Conservation (phyloP, 768 basidiomycete species). For the Suillus tomentosus region DNA sequence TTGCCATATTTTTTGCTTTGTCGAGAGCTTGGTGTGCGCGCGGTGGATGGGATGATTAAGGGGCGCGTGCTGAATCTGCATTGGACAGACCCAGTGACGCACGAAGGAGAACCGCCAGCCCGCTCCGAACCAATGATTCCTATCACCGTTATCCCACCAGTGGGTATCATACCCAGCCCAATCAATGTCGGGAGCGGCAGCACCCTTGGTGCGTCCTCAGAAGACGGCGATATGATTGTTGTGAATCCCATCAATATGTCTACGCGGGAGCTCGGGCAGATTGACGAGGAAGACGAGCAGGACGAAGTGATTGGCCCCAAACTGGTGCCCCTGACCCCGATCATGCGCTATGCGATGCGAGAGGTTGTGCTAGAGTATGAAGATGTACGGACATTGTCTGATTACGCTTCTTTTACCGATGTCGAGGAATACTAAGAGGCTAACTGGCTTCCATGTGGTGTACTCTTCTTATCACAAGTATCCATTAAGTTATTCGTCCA, state of each 20-base stretch:
- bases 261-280: slow-evolving; percentile 44
- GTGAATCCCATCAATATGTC: slow-evolving; percentile 39
- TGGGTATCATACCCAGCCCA: slow-evolving; percentile 30
- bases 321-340: slow-evolving; percentile 74
- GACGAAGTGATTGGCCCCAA: slow-evolving; percentile 71
- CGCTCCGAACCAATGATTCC: slow-evolving; percentile 31
- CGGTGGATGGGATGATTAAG: slow-evolving; percentile 84
- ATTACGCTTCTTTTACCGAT: slow-evolving; percentile 72
- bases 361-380: slow-evolving; percentile 84
- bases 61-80: slow-evolving; percentile 73
- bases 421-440: slow-evolving; percentile 65
- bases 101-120: slow-evolving; percentile 42
- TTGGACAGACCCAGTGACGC: slow-evolving; percentile 73
- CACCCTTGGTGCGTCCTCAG: slow-evolving; percentile 42
- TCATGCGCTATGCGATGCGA: slow-evolving; percentile 83
- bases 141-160: slow-evolving; percentile 27
- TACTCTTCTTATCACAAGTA: not conserved
- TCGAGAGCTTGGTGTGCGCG: slow-evolving; percentile 78
- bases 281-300: slow-evolving; percentile 52
- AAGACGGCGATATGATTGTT: slow-evolving; percentile 53
- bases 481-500: slow-evolving; percentile 8
- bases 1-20: slow-evolving; percentile 83
- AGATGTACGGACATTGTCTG: slow-evolving; percentile 71
- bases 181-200: slow-evolving; percentile 31
- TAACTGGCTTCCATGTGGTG: slow-evolving; percentile 11